Base-by-base conservation (phyloP, 176 grass and related monocot species). In the Triticum turgidum region DNA sequence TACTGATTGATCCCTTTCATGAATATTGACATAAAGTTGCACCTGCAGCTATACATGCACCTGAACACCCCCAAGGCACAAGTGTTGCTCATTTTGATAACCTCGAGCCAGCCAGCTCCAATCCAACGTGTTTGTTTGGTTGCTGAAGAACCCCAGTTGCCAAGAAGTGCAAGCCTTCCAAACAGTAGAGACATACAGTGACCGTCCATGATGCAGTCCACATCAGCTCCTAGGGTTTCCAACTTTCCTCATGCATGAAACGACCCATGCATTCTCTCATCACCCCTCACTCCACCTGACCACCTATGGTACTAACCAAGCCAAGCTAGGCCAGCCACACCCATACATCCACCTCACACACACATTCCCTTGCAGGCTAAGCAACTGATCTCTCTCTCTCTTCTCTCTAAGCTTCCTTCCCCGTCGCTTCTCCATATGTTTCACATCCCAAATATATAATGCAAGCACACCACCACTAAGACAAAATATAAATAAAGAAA, bases 371-470 rank as follows among this genome's bases (percentile, higher is more conserved):
- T 94, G 73, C 6, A 9, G 5, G 78, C 82, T 87, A 94, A 94
- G 91, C 0, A 88, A 89, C 30, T 37, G 42, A 44, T 44, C 29
- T 30, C 29, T 30, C 29, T 30, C 38, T 20, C 67, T 70, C 44
- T 2, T 76, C 85, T 73, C n/a, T 73, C 45, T 89, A 18, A 17
- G 74, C 17, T 61, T 56, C 30, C 45, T 11, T 66, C 25, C 25
- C 54, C 32, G 2, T 27, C 21, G 37, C 45, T 61, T 78, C 63
- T 62, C 90, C 89, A 69, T 77, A 91, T 89, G 88, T 89, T 86
- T 84, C 92, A 94, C 89, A 91, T 84, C 84, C 77, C 84, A 91
- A 82, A 91, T 92, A 86, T 91, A 73, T 86, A 91, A 80, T 83
- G 80, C 76, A 82, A 59, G 56, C 74, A 32, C 64, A 49, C 22